Evolutionary conservation across 73 alveolate species (phyloP).

Genomic region (Paramecium tetraurelia): DNA sequence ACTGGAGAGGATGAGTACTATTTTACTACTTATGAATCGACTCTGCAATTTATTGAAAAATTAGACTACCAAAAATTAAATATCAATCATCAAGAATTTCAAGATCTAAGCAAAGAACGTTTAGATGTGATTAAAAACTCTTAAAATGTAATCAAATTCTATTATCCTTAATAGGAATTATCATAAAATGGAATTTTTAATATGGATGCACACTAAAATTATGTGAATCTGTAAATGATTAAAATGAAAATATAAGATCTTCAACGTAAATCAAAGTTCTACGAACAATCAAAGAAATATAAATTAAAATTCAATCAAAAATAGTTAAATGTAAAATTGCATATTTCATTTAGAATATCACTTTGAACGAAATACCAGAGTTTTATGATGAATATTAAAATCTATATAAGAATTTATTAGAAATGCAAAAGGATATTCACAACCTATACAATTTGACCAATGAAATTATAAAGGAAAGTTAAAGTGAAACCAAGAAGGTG

Average conservation of each 20-base stretch:
- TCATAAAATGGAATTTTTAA: conserved; percentile 10
- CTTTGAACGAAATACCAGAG: not conserved
- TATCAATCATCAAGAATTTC: not conserved
- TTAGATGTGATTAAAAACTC: not conserved
- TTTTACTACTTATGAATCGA: conserved; percentile 23
- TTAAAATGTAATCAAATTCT: not conserved
- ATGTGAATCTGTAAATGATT: conserved; percentile 30
- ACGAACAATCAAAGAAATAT: conserved; percentile 10
- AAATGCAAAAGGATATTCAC: conserved; percentile 13
- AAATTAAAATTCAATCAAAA: not conserved
- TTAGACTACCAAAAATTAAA: conserved; percentile 2
- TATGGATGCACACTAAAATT: conserved; percentile 32
- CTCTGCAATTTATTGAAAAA: conserved; percentile 12
- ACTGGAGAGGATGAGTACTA: conserved; percentile 25
- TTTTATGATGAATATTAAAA: conserved; percentile 21
- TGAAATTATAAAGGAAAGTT: conserved; percentile 9
- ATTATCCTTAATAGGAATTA: not conserved
- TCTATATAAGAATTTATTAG: not conserved
- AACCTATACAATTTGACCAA: not conserved
- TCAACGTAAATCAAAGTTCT: not conserved
- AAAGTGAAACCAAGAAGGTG: not conserved
- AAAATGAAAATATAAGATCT: conserved; percentile 43
- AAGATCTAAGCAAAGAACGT: not conserved
- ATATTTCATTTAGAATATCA: not conserved
- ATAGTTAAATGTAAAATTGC: not conserved